phyloP scores from a whole-genome alignment of 306 rosid species.

The Sindora glabra region DNA sequence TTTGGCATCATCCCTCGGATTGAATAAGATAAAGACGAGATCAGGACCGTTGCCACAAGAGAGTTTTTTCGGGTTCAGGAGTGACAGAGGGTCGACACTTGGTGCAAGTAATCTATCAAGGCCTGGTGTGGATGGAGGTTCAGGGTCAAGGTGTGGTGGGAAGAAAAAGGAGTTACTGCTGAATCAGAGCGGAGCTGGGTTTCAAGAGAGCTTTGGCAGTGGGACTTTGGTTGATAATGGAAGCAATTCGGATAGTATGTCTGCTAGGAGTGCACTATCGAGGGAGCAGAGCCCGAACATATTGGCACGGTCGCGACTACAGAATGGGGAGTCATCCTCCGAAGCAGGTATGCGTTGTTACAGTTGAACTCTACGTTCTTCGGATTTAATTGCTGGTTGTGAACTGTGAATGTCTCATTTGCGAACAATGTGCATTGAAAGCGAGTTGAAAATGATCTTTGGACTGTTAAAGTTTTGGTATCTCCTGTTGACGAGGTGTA shows the following conservation, averaged over 20 bases:
- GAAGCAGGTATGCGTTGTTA: conserved; percentile 45
- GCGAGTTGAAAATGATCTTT: background rate
- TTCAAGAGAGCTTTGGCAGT: conserved; percentile 33
- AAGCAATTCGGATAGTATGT: conserved; percentile 43
- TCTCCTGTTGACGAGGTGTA: background rate
- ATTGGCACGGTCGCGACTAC: conserved; percentile 51
- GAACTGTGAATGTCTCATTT: background rate
- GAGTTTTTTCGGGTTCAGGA: conserved; percentile 79
- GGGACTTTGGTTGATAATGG: conserved; percentile 51
- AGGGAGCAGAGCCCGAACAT: conserved; percentile 65
- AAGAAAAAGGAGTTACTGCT: conserved; percentile 47
- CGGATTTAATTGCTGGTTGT: background rate
- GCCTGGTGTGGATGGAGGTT: conserved; percentile 21
- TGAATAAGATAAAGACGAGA: conserved; percentile 92
- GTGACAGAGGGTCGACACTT: conserved; percentile 45
- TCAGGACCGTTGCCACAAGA: conserved; percentile 99
- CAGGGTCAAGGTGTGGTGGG: conserved; percentile 23
- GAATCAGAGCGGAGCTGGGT: conserved; percentile 32
- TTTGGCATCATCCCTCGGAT: conserved; percentile 77
- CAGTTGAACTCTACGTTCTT: background rate
- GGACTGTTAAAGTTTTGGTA: background rate
- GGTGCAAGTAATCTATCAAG: conserved; percentile 73
- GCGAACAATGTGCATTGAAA: background rate
- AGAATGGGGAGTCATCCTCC: conserved; percentile 56
- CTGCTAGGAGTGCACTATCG: conserved; percentile 42